A percentile compares a stretch with the other conserved stretches of the same genome.
These are phyloP conservation scores for Yamadazyma pseudoaaseri DNA, from an alignment of 1,139 yeast genomes.

Conservation along the genomic window DNA sequence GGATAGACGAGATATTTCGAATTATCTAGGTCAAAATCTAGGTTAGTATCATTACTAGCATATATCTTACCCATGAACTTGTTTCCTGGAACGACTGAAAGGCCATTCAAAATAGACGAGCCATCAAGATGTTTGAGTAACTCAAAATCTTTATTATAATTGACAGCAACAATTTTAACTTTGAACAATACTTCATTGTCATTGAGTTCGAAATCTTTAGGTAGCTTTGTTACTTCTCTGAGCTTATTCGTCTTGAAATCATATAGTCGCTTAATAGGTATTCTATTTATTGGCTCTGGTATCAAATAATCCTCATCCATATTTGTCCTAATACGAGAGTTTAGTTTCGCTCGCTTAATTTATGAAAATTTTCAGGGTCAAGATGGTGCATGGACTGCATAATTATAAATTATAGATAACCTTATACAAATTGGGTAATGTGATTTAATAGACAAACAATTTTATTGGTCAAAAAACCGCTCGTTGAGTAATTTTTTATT, in stretches of 20 bases:
- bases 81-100: slow-evolving; percentile 33
- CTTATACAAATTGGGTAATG: too few relatives aligned
- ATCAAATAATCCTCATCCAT: slow-evolving; percentile 7
- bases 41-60: slow-evolving; percentile 12
- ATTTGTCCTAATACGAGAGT: not conserved
- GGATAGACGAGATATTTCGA: slow-evolving; percentile 36
- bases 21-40: slow-evolving; percentile 11
- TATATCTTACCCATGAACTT: slow-evolving; percentile 30
- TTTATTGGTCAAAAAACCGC: not conserved
- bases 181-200: slow-evolving; percentile 27
- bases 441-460: too few relatives aligned
- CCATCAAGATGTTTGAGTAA: slow-evolving; percentile 6
- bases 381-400: not conserved
- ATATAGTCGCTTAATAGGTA: slow-evolving; percentile 32
- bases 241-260: slow-evolving; percentile 20
- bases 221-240: slow-evolving; percentile 30
- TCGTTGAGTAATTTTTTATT: not conserved
- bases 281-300: slow-evolving; percentile 10
- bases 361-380: not conserved
- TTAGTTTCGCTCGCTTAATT: not conserved
- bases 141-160: slow-evolving; percentile 15
- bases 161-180: slow-evolving; percentile 32
- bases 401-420: too few relatives aligned
- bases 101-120: not conserved
- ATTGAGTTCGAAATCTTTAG: slow-evolving; percentile 22